Evolutionary conservation across 192 early-diverging fungal species (phyloP).

Genomic region (Rhizophagus prolifer): DNA sequence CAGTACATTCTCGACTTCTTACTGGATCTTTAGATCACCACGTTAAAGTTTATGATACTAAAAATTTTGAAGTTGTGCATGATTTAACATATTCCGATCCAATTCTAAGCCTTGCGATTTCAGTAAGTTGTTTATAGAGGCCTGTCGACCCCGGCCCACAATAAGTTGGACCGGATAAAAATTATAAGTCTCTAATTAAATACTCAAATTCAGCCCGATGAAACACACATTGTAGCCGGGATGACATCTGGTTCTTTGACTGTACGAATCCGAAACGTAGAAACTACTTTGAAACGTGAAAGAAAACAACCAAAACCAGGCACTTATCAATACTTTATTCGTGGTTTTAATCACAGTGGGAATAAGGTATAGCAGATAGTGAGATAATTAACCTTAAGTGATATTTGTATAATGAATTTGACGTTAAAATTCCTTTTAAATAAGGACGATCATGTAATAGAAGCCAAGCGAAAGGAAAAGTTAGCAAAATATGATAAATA

Average conservation of each 20-base stretch:
- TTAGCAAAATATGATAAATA: slow-evolving; percentile 80
- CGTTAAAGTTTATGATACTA: slow-evolving; percentile 90
- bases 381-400: neutral
- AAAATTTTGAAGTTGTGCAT: slow-evolving; percentile 84
- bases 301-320: slow-evolving; percentile 45
- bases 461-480: slow-evolving; percentile 58
- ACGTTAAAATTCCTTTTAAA: slow-evolving; percentile 1
- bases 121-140: slow-evolving; percentile 47
- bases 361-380: slow-evolving; percentile 26
- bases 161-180: no score
- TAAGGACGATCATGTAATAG: slow-evolving; percentile 76
- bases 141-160: no score
- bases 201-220: slow-evolving; percentile 60
- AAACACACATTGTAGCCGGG: slow-evolving; percentile 86
- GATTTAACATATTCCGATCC: slow-evolving; percentile 89
- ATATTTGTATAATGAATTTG: neutral
- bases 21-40: slow-evolving; percentile 94
- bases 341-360: slow-evolving; percentile 56
- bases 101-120: slow-evolving; percentile 85
- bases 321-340: slow-evolving; percentile 70
- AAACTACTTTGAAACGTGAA: slow-evolving; percentile 33
- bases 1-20: slow-evolving; percentile 68
- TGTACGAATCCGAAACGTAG: slow-evolving; percentile 70
- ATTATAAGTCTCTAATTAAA: neutral
- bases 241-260: slow-evolving; percentile 89